Percentiles rank a stretch among this genome's conserved stretches.
Evolutionary conservation across 2,329 filamentous ascomycete species (phyloP).

Genomic region (Aspergillus pseudoviridinutans): DNA sequence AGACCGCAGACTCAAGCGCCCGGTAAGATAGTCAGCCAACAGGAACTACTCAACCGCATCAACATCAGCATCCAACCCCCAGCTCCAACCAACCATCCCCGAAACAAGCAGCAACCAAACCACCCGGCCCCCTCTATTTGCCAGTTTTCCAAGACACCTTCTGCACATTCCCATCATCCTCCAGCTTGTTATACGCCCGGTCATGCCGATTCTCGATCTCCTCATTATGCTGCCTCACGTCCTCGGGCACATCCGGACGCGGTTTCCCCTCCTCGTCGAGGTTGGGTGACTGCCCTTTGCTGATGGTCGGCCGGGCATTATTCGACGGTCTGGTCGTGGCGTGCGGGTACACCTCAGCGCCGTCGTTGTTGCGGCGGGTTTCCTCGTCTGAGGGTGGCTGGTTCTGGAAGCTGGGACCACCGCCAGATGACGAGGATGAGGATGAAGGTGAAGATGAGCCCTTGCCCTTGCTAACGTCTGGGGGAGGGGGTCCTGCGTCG

Average conservation of each 20-base stretch:
- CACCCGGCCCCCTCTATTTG: neutral
- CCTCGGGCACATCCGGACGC: constrained; percentile 25
- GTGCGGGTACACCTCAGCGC: constrained; percentile 6
- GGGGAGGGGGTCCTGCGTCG: constrained; percentile 18
- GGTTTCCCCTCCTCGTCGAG: constrained; percentile 25
- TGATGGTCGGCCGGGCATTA: constrained; percentile 31
- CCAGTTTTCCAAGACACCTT: constrained; percentile 10
- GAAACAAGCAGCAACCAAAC: neutral
- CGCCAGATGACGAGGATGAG: neutral
- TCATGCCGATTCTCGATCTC: constrained; percentile 32
- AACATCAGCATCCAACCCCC: neutral
- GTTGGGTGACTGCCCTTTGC: constrained; percentile 28
- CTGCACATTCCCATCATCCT: constrained; percentile 20
- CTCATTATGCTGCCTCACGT: constrained; percentile 33
- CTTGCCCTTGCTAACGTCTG: constrained; percentile 12
- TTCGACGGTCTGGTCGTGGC: constrained; percentile 24
- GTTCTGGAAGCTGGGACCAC: neutral
- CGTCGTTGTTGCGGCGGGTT: neutral
- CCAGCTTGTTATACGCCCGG: constrained; percentile 29
- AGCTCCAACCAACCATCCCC: neutral
- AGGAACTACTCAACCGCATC: neutral
- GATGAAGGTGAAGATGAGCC: constrained; percentile 1
- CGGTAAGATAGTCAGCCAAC: neutral
- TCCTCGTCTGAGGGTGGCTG: neutral
- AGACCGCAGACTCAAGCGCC: neutral